phyloP scores from a whole-genome alignment of 176 grass and related monocot genomes.

The Raddia guianensis region DNA sequence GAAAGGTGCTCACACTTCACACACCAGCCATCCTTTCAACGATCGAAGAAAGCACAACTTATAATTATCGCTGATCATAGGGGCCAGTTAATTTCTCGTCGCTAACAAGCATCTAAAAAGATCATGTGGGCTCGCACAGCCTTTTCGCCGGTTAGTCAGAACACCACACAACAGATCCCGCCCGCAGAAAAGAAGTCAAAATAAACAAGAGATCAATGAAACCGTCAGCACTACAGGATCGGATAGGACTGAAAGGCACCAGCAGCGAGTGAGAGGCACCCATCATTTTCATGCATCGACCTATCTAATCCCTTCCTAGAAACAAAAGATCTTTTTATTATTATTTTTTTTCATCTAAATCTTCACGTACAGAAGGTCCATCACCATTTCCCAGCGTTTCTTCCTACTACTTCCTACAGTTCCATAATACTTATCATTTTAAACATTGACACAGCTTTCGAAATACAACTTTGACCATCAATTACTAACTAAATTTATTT shows the following conservation, averaged over 20 bases:
- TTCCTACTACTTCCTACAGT: no score
- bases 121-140: not conserved
- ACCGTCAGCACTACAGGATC: not conserved
- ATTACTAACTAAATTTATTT: no score
- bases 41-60: not conserved
- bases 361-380: no score
- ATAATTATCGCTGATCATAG: not conserved
- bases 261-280: conserved; percentile 34
- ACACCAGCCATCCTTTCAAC: not conserved
- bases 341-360: no score
- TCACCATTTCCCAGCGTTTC: no score
- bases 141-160: not conserved
- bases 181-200: conserved; percentile 13
- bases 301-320: not conserved
- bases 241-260: conserved; percentile 2
- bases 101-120: not conserved
- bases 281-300: not conserved
- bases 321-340: no score
- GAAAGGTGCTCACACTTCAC: not conserved
- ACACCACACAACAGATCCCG: conserved; percentile 13
- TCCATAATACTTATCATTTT: no score
- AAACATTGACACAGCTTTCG: no score
- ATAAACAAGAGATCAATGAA: not conserved
- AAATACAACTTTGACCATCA: no score
- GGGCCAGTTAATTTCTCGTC: not conserved